A percentile compares a stretch with the other conserved stretches of the same genome.
These are phyloP conservation scores for Ephemerocybe angulata DNA, from an alignment of 768 basidiomycete genomes.

Conservation along the genomic window DNA sequence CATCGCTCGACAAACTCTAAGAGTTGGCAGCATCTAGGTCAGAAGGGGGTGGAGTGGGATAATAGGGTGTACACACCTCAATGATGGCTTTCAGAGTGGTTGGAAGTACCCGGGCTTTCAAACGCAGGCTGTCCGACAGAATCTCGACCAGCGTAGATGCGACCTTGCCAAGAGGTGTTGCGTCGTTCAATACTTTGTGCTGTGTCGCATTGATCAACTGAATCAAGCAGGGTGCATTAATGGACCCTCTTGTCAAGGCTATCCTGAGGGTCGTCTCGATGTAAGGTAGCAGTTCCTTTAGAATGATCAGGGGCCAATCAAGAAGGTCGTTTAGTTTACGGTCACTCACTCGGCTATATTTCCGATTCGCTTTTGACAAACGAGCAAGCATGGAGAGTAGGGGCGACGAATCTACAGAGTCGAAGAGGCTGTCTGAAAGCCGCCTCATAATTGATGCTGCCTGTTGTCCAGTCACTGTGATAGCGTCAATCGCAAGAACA, in stretches of 20 bases:
- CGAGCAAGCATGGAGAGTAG: slow-evolving; percentile 48
- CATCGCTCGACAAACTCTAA: slow-evolving; percentile 25
- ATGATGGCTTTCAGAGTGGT: slow-evolving; percentile 47
- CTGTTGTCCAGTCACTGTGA: slow-evolving; percentile 53
- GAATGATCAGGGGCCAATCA: background rate
- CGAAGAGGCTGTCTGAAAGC: slow-evolving; percentile 50
- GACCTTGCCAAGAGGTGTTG: slow-evolving; percentile 30
- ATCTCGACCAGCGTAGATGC: slow-evolving; percentile 47
- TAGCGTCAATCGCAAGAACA: background rate
- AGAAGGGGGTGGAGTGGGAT: no score
- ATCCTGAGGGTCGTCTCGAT: slow-evolving; percentile 61
- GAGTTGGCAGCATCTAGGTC: background rate
- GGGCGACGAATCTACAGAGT: slow-evolving; percentile 52
- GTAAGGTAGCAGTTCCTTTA: slow-evolving; percentile 55
- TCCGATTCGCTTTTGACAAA: slow-evolving; percentile 59
- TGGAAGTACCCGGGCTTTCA: slow-evolving; percentile 49
- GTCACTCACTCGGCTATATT: slow-evolving; percentile 49
- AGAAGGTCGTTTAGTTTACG: slow-evolving; percentile 2
- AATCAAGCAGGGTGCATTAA: slow-evolving; percentile 40
- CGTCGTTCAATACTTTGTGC: slow-evolving; percentile 8
- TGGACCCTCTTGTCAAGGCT: slow-evolving; percentile 44
- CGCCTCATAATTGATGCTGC: slow-evolving; percentile 53
- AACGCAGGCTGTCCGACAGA: slow-evolving; percentile 47
- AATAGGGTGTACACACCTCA: slow-evolving; percentile 40
- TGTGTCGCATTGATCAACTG: slow-evolving; percentile 47